Evolutionary conservation across 2,329 filamentous ascomycete genomes (phyloP).

Genomic region (Ophiostoma piceae): DNA sequence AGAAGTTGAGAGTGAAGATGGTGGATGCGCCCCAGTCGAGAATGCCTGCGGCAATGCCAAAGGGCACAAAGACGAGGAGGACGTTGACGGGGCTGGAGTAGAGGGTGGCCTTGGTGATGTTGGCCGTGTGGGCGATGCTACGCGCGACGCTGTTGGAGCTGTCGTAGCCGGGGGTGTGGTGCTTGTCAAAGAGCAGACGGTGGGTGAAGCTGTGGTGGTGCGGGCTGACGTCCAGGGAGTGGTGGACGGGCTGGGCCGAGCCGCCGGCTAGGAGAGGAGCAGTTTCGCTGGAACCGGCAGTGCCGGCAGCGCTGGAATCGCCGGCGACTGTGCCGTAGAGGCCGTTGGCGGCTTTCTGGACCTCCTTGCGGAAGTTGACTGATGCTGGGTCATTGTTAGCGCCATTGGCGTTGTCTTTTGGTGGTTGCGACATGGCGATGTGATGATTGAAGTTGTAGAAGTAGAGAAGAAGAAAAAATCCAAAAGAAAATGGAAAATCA

Average conservation of each 20-base stretch:
- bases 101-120: conserved; percentile 53
- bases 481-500: neutral
- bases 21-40: conserved; percentile 59
- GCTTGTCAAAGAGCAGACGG: conserved; percentile 42
- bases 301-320: conserved; percentile 13
- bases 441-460: neutral
- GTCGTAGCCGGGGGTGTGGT: conserved; percentile 49
- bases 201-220: conserved; percentile 30
- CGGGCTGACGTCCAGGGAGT: neutral
- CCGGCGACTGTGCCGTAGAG: conserved; percentile 13
- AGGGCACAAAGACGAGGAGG: conserved; percentile 66
- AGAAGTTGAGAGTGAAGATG: conserved; percentile 72
- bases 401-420: conserved; percentile 15
- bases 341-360: conserved; percentile 25
- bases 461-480: neutral
- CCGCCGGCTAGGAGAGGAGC: conserved; percentile 38
- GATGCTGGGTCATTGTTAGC: conserved; percentile 28
- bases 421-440: conserved; percentile 19
- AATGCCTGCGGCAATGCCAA: conserved; percentile 63
- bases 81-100: conserved; percentile 63
- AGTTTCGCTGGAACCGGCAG: conserved; percentile 31
- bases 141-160: conserved; percentile 44
- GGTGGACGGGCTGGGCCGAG: neutral
- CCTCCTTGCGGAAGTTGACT: conserved; percentile 31
- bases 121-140: conserved; percentile 47